Base-by-base conservation (phyloP, 306 rosid genomes). In the Dryas alaskensis region DNA sequence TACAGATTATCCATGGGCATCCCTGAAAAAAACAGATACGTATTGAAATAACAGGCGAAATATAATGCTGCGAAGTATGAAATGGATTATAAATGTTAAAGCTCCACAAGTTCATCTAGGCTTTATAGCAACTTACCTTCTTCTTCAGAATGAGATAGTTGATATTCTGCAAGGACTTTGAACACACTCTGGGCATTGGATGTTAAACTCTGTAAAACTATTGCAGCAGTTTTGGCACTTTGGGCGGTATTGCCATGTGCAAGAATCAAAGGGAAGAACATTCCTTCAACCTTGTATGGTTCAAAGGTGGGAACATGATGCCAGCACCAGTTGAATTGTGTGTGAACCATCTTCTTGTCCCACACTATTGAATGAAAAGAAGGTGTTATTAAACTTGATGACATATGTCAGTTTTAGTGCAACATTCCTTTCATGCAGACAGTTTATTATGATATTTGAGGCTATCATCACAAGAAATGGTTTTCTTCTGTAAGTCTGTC, bases 291-390 rank as follows among this genome's bases (percentile, higher is more conserved):
- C 84, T 79, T 92, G 78, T 92, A 94, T 55, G 95, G 87, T 5
- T 88, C 85, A 79, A 89, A 94, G 53, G 99, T 94, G 60, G 97
- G 97, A 71, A 94, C 90, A 71, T 94, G 96, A 82, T 87, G 76
- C 99, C 99, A 94, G 78, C 87, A 84, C 99, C 99, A 94, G 67
- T 89, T 94, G 85, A 92, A 92, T 73, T 87, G 96, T 22, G 92
- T 87, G 80, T 88, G 95, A 73, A 87, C 86, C 97, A 91, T 94
- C 86, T 85, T 88, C 91, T 94, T 94, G 95, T 92, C 99, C 99
- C 99, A 94, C 83, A 87, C 97, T 91, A 83, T 58, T 75, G 73
- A 61, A 63, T 74, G 37, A 80, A 51, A 67, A 65, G 67, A 75
- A 50, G 22, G 60, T 22, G 13, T 17, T 51, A 37, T 27, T 42